Base-by-base conservation (phyloP, 1,284 basidiomycete genomes). In the Moniliophthora roreri region DNA sequence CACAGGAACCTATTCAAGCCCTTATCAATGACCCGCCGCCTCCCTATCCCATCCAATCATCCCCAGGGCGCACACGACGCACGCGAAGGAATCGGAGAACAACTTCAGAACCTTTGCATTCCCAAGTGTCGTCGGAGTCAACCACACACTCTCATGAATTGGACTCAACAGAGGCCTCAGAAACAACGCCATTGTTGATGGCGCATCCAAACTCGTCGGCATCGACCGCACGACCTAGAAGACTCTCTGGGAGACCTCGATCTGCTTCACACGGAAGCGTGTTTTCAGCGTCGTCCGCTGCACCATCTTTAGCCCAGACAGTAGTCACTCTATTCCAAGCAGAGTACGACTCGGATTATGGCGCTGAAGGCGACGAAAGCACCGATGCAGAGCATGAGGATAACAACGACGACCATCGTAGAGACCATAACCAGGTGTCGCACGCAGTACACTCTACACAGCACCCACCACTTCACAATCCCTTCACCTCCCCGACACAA, bases 261-360 rank as follows among this genome's bases (percentile, higher is more conserved):
- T 79, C 85, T 1, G 62, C 76, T 48, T 88, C 85, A 1, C 73
- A 80, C 53, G 72, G 78, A 1, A 85, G 83, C 66, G 62, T 76
- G 16, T 64, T 71, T 23, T 80, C 79, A 1, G 67, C 71, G 0
- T 59, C 65, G 2, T 86, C 84, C 2, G 71, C 69, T 6, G 77
- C 83, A 1, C 83, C 83, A 2, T 86, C 84, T 2, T 70, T 90
- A 8, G 79, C 81, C 3, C 87, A 85, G 39, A 89, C 85, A 0
- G 67, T 88, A 23, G 63, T 84, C 6, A 87, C 85, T 0, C 72
- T 89, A 10, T 86, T 89, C 53, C 64, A 78, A 4, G 69, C 64
- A 11, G 65, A 70, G 7, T 66, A 68, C 28, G 69, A 70, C 28
- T 66, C 65, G 6, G 59, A 57, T 5, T 62, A 62, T n/a, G 60